These are phyloP conservation scores for Odonthalia washingtoniensis DNA, from an alignment of 31 red algal genomes.

Conservation along the genomic window DNA sequence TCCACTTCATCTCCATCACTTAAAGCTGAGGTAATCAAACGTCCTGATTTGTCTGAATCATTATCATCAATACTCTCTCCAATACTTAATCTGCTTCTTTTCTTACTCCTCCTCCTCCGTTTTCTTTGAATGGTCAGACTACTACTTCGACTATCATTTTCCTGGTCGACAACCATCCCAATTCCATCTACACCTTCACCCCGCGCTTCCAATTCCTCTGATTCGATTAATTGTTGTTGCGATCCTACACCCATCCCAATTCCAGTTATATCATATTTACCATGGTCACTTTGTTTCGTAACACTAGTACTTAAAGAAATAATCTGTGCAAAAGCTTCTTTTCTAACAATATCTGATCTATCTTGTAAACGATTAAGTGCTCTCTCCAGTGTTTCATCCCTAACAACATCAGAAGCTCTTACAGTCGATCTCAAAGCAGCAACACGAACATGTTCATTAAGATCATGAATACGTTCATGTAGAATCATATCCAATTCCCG, in stretches of 20 bases:
- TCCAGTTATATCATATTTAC: not conserved
- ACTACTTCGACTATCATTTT: not conserved
- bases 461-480: slow-evolving; percentile 50
- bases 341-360: slow-evolving; percentile 42
- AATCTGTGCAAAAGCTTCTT: slow-evolving; percentile 57
- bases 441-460: slow-evolving; percentile 53
- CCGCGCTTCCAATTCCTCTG: not conserved
- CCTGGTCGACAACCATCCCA: too few species aligned
- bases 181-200: too few species aligned
- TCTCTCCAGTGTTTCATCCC: slow-evolving; percentile 14
- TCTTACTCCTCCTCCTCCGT: not conserved
- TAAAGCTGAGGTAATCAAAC: slow-evolving; percentile 9
- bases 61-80: not conserved
- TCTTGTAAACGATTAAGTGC: slow-evolving; percentile 16
- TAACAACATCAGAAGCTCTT: slow-evolving; percentile 42
- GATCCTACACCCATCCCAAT: not conserved
- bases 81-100: not conserved
- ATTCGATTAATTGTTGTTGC: not conserved
- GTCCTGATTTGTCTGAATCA: not conserved
- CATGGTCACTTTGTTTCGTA: not conserved
- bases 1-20: too few species aligned
- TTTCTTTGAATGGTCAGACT: too few species aligned
- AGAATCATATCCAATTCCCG: slow-evolving; percentile 48
- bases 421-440: slow-evolving; percentile 49
- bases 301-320: slow-evolving; percentile 9